phyloP scores from a whole-genome alignment of 768 basidiomycete species.

The Lactarius akahatsu region DNA sequence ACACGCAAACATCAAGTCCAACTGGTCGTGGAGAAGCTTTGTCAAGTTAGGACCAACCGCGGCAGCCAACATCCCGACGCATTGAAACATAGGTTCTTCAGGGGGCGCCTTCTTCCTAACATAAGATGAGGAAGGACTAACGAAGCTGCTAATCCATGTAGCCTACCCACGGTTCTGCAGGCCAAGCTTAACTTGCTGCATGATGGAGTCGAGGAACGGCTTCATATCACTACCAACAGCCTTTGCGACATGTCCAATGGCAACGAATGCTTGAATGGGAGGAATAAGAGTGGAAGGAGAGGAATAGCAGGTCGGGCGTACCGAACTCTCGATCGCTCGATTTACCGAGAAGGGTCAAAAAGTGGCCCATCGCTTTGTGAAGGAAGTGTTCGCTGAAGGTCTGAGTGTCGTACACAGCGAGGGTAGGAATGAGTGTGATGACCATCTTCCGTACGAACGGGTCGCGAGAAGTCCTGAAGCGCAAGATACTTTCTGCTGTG shows the following conservation, averaged over 20 bases:
- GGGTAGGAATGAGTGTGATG: slow-evolving; percentile 90
- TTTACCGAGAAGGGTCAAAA: slow-evolving; percentile 85
- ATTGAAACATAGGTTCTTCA: slow-evolving; percentile 96
- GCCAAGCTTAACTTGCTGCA: slow-evolving; percentile 86
- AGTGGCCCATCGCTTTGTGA: slow-evolving; percentile 91
- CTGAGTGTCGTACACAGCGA: slow-evolving; percentile 92
- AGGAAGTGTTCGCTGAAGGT: slow-evolving; percentile 90
- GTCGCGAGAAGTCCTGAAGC: slow-evolving; percentile 86
- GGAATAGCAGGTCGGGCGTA: slow-evolving; percentile 36
- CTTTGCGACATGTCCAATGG: slow-evolving; percentile 92
- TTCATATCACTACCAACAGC: slow-evolving; percentile 95
- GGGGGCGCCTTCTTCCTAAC: slow-evolving; percentile 88
- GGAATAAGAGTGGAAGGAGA: slow-evolving; percentile 10
- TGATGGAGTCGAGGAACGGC: slow-evolving; percentile 88
- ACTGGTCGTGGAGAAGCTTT: slow-evolving; percentile 91
- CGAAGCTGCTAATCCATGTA: too few relatives aligned
- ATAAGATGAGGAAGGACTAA: slow-evolving; percentile 10
- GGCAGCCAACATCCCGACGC: slow-evolving; percentile 91
- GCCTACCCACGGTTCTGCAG: slow-evolving; percentile 81
- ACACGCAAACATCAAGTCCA: slow-evolving; percentile 94
- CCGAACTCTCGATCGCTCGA: slow-evolving; percentile 86
- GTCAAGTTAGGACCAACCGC: slow-evolving; percentile 96
- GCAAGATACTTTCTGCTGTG: slow-evolving; percentile 86
- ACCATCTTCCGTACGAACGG: slow-evolving; percentile 89
- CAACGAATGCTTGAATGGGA: slow-evolving; percentile 72